Evolutionary conservation across 441 rosid species (phyloP), one percentile per base, ranked within the genome.

Genomic region (Jatropha podagrica): DNA sequence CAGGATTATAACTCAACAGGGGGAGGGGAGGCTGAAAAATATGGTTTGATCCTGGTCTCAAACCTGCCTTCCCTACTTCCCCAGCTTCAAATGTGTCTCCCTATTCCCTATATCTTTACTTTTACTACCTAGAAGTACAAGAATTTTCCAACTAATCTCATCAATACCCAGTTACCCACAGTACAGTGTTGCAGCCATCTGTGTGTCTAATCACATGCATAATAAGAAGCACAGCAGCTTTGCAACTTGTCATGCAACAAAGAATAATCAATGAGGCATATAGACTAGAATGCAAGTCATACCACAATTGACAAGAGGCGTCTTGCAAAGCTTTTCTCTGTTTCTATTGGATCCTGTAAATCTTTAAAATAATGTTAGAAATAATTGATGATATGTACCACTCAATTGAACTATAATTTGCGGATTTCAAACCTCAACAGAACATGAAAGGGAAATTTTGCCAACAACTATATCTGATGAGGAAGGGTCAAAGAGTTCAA

Each of bases 271-370:
- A 46, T 42, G 27, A 52, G 14, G 65, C 26, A 6, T 23, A 68
- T 61, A 68, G 44, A 55, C 15, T 56, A 71, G 67, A 15, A 75
- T 71, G 55, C 48, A 63, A 51, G 58, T 60, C 85, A 76, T 89
- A 95, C 98, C 95, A 93, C 90, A 62, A 95, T 85, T 56, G 96
- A 88, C 83, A 95, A 86, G 74, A 95, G 89, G 72, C 96, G 92
- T 65, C 88, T 92, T 49, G 96, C 96, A 88, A 95, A 93, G 71
- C 87, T 77, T 85, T 81, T 95, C 87, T 95, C 92, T 0, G 97
- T 92, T 83, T 95, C 99, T 65, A 88, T 63, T 71, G 97, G 99
- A 81, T 95, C 99, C 99, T 93, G 85, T 63, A 77, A 82, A 76
- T 41, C 32, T 80, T 70, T 58, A 56, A 75, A 62, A 76, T 42